These are phyloP conservation scores for Magnusiomyces tetraspermus DNA, from an alignment of 1,139 yeast genomes.

Conservation along the genomic window DNA sequence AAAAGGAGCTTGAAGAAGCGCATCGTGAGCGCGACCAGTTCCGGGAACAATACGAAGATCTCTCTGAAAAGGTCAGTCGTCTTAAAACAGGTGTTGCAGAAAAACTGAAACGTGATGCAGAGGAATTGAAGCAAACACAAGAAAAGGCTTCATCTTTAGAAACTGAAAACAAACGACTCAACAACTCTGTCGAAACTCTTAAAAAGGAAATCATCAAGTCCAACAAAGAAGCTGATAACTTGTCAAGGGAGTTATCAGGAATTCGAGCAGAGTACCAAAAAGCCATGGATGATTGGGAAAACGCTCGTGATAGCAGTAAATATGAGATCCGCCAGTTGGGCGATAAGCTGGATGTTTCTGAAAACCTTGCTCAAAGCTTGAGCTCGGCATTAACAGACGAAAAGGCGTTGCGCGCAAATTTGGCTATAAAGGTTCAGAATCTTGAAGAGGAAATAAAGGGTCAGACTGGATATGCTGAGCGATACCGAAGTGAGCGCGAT, in stretches of 20 bases:
- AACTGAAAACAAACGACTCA: conserved; percentile 12
- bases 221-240: conserved; percentile 58
- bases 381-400: conserved; percentile 31
- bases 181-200: conserved; percentile 27
- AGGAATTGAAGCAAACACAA: conserved; percentile 30
- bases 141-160: conserved; percentile 30
- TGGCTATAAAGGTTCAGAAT: conserved; percentile 9
- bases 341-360: conserved; percentile 32
- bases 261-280: conserved; percentile 41
- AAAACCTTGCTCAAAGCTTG: conserved; percentile 35
- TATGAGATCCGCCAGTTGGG: conserved; percentile 15
- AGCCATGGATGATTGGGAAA: conserved; percentile 27
- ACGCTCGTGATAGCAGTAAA: conserved; percentile 34
- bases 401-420: conserved; percentile 25
- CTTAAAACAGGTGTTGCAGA: conserved; percentile 75
- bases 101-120: conserved; percentile 46
- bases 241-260: conserved; percentile 42
- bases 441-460: conserved; percentile 11
- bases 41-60: conserved; percentile 63
- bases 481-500: conserved; percentile 12
- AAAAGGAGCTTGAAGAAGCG: conserved; percentile 6
- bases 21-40: conserved; percentile 43
- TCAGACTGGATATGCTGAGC: conserved; percentile 14
- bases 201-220: conserved; percentile 47
- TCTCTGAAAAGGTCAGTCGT: conserved; percentile 63